These are phyloP conservation scores for Nakazawaea ernobii DNA, from an alignment of 805 yeast genomes.

Conservation along the genomic window DNA sequence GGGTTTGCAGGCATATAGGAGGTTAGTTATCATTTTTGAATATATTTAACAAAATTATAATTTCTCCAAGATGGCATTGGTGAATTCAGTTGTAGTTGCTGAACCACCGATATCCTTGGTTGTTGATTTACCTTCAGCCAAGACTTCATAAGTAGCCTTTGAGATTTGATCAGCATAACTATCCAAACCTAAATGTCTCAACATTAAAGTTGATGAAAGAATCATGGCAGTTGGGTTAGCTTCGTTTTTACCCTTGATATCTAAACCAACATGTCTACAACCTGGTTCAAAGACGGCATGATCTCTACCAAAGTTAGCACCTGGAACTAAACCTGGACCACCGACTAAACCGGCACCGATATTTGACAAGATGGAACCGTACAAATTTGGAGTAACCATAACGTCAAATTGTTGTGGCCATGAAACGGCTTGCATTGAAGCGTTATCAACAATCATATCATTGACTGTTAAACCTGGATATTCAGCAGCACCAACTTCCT, in stretches of 20 bases:
- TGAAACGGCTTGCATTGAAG: constrained; percentile 99
- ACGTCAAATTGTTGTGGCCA: constrained; percentile 98
- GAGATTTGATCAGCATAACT: constrained; percentile 81
- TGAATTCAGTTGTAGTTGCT: constrained; percentile 88
- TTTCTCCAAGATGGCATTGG: constrained; percentile 80
- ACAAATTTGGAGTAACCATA: constrained; percentile 94
- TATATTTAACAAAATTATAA: constrained; percentile 85
- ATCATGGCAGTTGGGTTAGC: constrained; percentile 99
- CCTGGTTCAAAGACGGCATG: constrained; percentile 99
- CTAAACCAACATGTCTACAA: constrained; percentile 98
- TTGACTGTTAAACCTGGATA: constrained; percentile 78
- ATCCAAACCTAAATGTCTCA: constrained; percentile 90
- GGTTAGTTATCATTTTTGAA: constrained; percentile 44
- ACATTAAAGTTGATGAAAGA: constrained; percentile 82
- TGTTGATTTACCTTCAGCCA: constrained; percentile 79
- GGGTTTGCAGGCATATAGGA: background rate
- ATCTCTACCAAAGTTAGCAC: constrained; percentile 97
- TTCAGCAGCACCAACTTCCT: constrained; percentile 78
- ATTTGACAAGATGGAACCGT: constrained; percentile 96
- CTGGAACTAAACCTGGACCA: constrained; percentile 98
- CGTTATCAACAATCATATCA: constrained; percentile 97
- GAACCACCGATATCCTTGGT: constrained; percentile 92
- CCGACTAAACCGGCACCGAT: constrained; percentile 97
- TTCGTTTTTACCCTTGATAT: constrained; percentile 87
- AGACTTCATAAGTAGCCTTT: constrained; percentile 81